Conservation (phyloP, 176 grass and related monocot species). For the Oryza glumipatula region DNA sequence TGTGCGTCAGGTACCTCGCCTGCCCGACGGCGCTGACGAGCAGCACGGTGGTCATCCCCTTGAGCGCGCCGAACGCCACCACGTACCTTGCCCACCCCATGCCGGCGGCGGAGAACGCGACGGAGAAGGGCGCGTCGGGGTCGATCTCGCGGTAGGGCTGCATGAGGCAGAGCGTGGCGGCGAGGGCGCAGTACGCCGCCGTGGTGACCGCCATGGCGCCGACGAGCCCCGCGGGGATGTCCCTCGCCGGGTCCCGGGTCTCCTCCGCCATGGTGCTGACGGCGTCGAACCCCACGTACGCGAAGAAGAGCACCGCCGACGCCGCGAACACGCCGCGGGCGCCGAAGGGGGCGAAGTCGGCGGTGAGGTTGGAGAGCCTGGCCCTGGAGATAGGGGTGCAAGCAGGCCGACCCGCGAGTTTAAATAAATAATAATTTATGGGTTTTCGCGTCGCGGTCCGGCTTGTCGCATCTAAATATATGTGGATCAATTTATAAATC, state of each 20-base stretch:
- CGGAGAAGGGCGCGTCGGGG: slow-evolving; percentile 58
- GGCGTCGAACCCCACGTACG: slow-evolving; percentile 91
- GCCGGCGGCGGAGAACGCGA: slow-evolving; percentile 61
- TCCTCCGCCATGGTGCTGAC: slow-evolving; percentile 94
- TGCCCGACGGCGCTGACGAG: slow-evolving; percentile 67
- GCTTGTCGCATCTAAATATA: too few species aligned
- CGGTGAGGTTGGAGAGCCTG: slow-evolving; percentile 43
- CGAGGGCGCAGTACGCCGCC: slow-evolving; percentile 52
- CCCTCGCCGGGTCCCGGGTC: slow-evolving; percentile 67
- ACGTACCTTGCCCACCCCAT: slow-evolving; percentile 90
- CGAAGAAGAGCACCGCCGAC: slow-evolving; percentile 88
- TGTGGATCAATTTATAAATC: too few species aligned
- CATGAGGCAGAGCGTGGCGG: slow-evolving; percentile 77
- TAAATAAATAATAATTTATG: too few species aligned
- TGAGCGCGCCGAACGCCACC: slow-evolving; percentile 68
- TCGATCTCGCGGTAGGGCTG: slow-evolving; percentile 54
- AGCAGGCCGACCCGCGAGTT: too few species aligned
- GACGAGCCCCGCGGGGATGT: slow-evolving; percentile 82
- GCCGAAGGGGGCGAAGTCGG: slow-evolving; percentile 64
- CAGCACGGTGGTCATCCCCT: slow-evolving; percentile 71
- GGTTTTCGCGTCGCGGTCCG: too few species aligned
- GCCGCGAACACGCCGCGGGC: slow-evolving; percentile 59
- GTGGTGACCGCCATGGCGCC: slow-evolving; percentile 74
- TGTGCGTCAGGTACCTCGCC: slow-evolving; percentile 76
- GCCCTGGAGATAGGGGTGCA: slow-evolving; percentile 20